Conservation (phyloP, 768 basidiomycete species). For the Russula vinacea region DNA sequence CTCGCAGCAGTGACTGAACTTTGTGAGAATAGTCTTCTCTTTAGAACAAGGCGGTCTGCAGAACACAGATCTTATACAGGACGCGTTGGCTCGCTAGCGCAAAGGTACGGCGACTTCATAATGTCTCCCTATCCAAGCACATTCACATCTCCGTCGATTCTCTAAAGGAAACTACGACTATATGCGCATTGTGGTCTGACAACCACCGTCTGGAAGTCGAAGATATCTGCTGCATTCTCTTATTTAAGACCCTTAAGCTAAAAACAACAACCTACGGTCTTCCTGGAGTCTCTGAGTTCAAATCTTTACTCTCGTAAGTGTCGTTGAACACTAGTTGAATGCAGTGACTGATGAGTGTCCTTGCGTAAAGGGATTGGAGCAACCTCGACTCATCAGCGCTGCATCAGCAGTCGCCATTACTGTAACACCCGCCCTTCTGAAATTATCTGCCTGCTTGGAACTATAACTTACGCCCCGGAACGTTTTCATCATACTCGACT, state of each 20-base stretch:
- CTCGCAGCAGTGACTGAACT: slow-evolving; percentile 67
- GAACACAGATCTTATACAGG: slow-evolving; percentile 36
- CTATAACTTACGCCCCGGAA: slow-evolving; percentile 30
- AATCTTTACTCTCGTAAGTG: slow-evolving; percentile 35
- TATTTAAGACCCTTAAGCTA: slow-evolving; percentile 46
- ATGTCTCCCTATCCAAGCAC: not conserved
- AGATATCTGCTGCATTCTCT: slow-evolving; percentile 47
- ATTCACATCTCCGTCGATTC: not conserved
- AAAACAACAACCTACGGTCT: slow-evolving; percentile 39
- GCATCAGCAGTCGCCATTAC: slow-evolving; percentile 48
- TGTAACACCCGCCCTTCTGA: slow-evolving; percentile 73
- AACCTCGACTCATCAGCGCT: slow-evolving; percentile 37
- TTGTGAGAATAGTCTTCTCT: slow-evolving; percentile 50
- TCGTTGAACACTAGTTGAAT: not conserved
- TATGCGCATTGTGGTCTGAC: slow-evolving; percentile 56
- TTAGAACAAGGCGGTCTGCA: slow-evolving; percentile 36
- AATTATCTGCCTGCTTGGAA: slow-evolving; percentile 56
- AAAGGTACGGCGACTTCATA: slow-evolving; percentile 37
- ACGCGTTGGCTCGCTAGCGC: slow-evolving; percentile 37
- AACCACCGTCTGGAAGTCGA: slow-evolving; percentile 54
- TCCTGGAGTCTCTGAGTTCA: slow-evolving; percentile 42
- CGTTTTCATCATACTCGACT: slow-evolving; percentile 63
- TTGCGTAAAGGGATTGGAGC: slow-evolving; percentile 32
- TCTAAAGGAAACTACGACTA: slow-evolving; percentile 55
- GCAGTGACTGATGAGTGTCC: not conserved